Base-by-base conservation (phyloP, 2,329 filamentous ascomycete genomes). In the Aspergillus ochraceus region DNA sequence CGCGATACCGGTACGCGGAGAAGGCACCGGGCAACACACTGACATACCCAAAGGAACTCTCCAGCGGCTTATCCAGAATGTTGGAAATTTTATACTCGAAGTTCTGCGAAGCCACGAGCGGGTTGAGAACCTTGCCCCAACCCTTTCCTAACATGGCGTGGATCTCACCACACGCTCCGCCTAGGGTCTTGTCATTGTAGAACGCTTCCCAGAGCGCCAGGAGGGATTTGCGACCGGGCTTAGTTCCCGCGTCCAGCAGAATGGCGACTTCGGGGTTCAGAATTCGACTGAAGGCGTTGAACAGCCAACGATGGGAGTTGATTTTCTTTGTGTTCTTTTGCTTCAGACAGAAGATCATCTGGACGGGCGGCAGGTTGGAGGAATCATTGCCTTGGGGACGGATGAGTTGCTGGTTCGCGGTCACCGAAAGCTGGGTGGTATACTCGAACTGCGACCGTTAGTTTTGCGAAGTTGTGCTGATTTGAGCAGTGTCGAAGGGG, bases 21-120 rank as follows among this genome's bases (percentile, higher is more conserved):
- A 99, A 99, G 68, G 95, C 95, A 88, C 95, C 95, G 19, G 95
- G 95, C 83, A 99, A 86, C 79, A 99, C 95, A 80, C 89, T 93
- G 68, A 99, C 95, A 77, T 98, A 99, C 69, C 95, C 95, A 72
- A 99, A 99, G 4, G 95, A 94, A 73, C 90, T 94, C 79, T 99
- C 95, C 36, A 99, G 84, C 2, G 95, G 95, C 81, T 99, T 99
- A 77, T 99, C 95, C 64, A 99, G 86, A 79, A 99, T 98, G 79
- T 99, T 99, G 80, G 90, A 95, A 79, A 99, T 99, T 84, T 99
- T 99, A 86, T 99, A 99, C 85, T 99, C 95, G 75, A 98, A 99
- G 77, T 99, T 99, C 79, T 99, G 95, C n/a, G 92, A 89, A 17
- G 95, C 95, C 60, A 99, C 92, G 24, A 99, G 86, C 19, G 95